A percentile compares a stretch with the other conserved stretches of the same genome.
These are phyloP conservation scores for Fraxinus baroniana DNA, from an alignment of 305 asterid genomes.

Conservation along the genomic window DNA sequence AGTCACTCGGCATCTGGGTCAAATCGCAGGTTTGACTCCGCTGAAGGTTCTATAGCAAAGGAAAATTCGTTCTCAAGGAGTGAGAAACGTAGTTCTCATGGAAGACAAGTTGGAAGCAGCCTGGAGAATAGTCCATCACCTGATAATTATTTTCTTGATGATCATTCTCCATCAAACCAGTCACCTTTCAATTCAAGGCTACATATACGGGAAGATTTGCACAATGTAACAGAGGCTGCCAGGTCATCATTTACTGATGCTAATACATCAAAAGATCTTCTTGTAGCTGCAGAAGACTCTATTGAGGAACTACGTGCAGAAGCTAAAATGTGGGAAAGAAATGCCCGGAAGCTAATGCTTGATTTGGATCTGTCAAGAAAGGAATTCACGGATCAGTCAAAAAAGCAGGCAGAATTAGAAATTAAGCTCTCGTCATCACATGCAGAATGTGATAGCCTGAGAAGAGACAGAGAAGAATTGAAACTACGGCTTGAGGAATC, in stretches of 20 bases:
- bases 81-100: slow-evolving; percentile 31
- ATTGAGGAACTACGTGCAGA: slow-evolving; percentile 77
- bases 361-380: slow-evolving; percentile 71
- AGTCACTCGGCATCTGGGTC: slow-evolving; percentile 44
- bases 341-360: slow-evolving; percentile 71
- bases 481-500: slow-evolving; percentile 41
- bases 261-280: slow-evolving; percentile 52
- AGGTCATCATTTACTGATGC: slow-evolving; percentile 31
- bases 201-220: slow-evolving; percentile 38
- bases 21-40: slow-evolving; percentile 31
- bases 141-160: slow-evolving; percentile 36
- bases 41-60: slow-evolving; percentile 35
- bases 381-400: slow-evolving; percentile 55
- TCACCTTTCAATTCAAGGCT: slow-evolving; percentile 34
- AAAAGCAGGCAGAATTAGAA: slow-evolving; percentile 59
- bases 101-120: slow-evolving; percentile 33
- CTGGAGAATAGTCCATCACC: slow-evolving; percentile 34
- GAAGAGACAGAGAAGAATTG: slow-evolving; percentile 52
- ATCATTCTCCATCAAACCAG: slow-evolving; percentile 42
- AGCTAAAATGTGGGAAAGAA: slow-evolving; percentile 98
- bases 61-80: slow-evolving; percentile 24
- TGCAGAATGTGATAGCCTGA: slow-evolving; percentile 54
- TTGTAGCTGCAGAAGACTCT: slow-evolving; percentile 69
- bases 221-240: slow-evolving; percentile 33
- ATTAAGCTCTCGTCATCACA: slow-evolving; percentile 66